These are phyloP conservation scores for Cerioporus squamosus DNA, from an alignment of 1,284 basidiomycete species.

Conservation along the genomic window DNA sequence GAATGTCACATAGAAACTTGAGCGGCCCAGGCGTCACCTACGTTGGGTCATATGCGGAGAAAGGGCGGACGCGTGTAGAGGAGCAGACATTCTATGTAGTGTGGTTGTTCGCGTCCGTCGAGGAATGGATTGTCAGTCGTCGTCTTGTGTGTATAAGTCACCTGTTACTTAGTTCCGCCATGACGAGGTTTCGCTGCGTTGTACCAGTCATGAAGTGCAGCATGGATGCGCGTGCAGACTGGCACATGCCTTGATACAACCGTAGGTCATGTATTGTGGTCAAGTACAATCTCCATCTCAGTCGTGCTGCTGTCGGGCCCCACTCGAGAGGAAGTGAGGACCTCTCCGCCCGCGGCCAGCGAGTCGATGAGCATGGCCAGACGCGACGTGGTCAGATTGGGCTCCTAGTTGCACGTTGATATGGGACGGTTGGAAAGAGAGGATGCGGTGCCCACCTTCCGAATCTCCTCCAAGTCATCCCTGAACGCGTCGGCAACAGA, in stretches of 20 bases:
- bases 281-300: conserved; percentile 56
- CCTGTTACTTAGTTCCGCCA: too few relatives aligned
- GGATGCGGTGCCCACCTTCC: conserved; percentile 53
- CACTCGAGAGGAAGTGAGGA: conserved; percentile 54
- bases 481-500: conserved; percentile 78
- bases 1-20: too few relatives aligned
- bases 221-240: too few relatives aligned
- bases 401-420: conserved; percentile 53
- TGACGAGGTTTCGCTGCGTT: too few relatives aligned
- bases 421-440: not conserved
- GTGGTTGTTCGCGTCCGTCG: too few relatives aligned
- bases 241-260: not conserved
- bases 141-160: too few relatives aligned
- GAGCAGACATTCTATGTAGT: too few relatives aligned
- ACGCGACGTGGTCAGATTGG: conserved; percentile 65
- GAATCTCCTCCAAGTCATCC: conserved; percentile 76
- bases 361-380: conserved; percentile 77
- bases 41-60: too few relatives aligned
- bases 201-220: too few relatives aligned
- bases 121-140: too few relatives aligned
- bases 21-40: too few relatives aligned
- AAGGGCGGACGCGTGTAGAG: too few relatives aligned
- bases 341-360: conserved; percentile 73
- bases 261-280: conserved; percentile 22
- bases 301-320: conserved; percentile 37